phyloP scores from a whole-genome alignment of 352 stramenopile genomes.

The Phytophthora pisi region DNA sequence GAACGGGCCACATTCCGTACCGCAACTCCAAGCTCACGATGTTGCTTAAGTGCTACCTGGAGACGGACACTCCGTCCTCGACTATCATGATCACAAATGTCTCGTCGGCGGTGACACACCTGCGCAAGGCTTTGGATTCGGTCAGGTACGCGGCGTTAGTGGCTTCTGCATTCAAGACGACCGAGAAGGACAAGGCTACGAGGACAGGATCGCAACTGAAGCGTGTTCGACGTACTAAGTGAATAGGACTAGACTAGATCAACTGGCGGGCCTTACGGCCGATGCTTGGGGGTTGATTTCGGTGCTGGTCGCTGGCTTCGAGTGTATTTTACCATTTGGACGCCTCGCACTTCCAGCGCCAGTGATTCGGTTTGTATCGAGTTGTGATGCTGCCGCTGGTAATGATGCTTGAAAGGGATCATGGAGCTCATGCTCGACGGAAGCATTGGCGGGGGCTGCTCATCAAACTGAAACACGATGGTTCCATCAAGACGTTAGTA shows the following conservation, averaged over 20 bases:
- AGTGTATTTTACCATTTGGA: slow-evolving; percentile 17
- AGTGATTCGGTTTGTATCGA: background rate
- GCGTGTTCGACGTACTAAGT: background rate
- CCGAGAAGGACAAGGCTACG: background rate
- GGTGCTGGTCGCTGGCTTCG: background rate
- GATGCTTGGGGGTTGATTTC: background rate
- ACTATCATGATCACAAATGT: slow-evolving; percentile 61
- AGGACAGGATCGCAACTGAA: background rate
- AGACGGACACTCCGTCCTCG: slow-evolving; percentile 16
- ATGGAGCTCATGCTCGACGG: slow-evolving; percentile 5
- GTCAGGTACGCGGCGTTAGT: slow-evolving; percentile 54
- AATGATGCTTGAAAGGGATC: slow-evolving; percentile 22
- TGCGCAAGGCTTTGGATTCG: slow-evolving; percentile 39
- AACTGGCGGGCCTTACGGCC: background rate
- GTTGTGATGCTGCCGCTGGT: background rate
- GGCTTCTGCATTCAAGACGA: slow-evolving; percentile 41
- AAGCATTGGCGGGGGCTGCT: slow-evolving; percentile 5
- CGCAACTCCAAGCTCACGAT: slow-evolving; percentile 59
- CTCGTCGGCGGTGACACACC: slow-evolving; percentile 32
- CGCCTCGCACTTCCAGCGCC: slow-evolving; percentile 22
- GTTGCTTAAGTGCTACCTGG: slow-evolving; percentile 46
- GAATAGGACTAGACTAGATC: background rate
- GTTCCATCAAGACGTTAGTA: background rate
- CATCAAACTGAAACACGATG: slow-evolving; percentile 18
- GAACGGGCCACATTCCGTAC: slow-evolving; percentile 34